phyloP scores from a whole-genome alignment of 441 rosid species.

The Gossypium schwendimanii region DNA sequence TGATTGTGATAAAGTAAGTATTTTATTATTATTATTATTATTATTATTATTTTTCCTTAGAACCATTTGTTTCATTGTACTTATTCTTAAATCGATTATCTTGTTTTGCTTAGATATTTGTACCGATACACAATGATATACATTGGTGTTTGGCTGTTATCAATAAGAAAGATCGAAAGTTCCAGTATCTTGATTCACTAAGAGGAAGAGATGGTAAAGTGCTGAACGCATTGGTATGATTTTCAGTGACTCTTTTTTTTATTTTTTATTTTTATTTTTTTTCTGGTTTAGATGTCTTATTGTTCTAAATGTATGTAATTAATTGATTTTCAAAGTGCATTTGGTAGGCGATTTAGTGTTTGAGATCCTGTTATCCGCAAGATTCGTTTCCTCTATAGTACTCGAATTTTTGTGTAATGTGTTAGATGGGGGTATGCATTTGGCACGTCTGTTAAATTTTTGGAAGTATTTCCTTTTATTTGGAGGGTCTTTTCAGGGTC shows the following conservation, averaged over 20 bases:
- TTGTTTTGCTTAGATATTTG: constrained; percentile 56
- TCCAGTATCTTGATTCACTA: constrained; percentile 87
- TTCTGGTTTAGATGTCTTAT: background rate
- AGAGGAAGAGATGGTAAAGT: constrained; percentile 42
- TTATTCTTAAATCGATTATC: constrained; percentile 10
- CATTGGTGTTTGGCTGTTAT: constrained; percentile 91
- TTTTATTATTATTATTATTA: background rate
- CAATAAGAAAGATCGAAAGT: constrained; percentile 58
- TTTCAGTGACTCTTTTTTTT: background rate
- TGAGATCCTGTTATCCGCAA: background rate
- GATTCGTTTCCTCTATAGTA: background rate
- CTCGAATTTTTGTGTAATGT: too few relatives aligned
- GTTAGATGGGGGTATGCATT: too few relatives aligned
- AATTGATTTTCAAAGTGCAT: background rate
- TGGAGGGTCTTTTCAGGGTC: too few relatives aligned
- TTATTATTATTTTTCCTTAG: background rate
- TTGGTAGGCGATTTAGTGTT: background rate
- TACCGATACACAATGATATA: constrained; percentile 59
- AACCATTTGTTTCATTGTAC: background rate
- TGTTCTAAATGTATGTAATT: background rate
- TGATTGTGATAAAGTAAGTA: constrained; percentile 66
- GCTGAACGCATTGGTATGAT: constrained; percentile 49
- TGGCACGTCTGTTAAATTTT: too few relatives aligned
- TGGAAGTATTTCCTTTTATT: too few relatives aligned
- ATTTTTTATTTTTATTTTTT: too few relatives aligned